phyloP scores from a whole-genome alignment of 768 basidiomycete genomes.

The Calvatia gigantea region DNA sequence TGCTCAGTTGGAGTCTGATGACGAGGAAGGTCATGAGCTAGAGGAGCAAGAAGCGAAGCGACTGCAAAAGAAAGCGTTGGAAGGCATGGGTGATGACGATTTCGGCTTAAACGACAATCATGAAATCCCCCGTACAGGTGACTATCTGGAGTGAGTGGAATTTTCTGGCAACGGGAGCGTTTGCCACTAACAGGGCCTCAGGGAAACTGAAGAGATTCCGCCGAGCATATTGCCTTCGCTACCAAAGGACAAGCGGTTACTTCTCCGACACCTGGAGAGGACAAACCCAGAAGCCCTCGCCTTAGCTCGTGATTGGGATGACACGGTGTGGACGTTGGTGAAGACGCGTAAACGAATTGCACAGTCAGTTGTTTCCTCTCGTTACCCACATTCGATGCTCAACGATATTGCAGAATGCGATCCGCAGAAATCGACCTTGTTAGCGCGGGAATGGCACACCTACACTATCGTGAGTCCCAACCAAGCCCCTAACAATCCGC shows the following conservation, averaged over 20 bases:
- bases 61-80: slow-evolving; percentile 71
- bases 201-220: slow-evolving; percentile 34
- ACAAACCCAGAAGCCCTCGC: slow-evolving; percentile 77
- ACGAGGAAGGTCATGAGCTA: slow-evolving; percentile 85
- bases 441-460: slow-evolving; percentile 67
- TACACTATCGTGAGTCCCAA: slow-evolving; percentile 78
- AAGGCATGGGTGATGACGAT: slow-evolving; percentile 72
- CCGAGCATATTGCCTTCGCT: slow-evolving; percentile 31
- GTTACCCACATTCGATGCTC: background rate
- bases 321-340: slow-evolving; percentile 52
- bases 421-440: slow-evolving; percentile 46
- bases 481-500: background rate
- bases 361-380: slow-evolving; percentile 36
- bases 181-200: slow-evolving; percentile 15
- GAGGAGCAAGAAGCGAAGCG: slow-evolving; percentile 86
- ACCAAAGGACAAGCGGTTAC: slow-evolving; percentile 54
- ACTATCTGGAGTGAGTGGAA: slow-evolving; percentile 29
- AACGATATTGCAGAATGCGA: slow-evolving; percentile 38
- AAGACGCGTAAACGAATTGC: slow-evolving; percentile 51
- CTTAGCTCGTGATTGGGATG: slow-evolving; percentile 81
- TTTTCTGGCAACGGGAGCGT: background rate
- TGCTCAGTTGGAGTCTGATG: slow-evolving; percentile 73
- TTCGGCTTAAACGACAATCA: slow-evolving; percentile 73
- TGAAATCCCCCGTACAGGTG: slow-evolving; percentile 31
- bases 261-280: slow-evolving; percentile 69